A percentile compares a stretch with the other conserved stretches of the same genome.
Evolutionary conservation across 495 filamentous ascomycete species (phyloP).

Genomic region (Pyrenula aspistea): DNA sequence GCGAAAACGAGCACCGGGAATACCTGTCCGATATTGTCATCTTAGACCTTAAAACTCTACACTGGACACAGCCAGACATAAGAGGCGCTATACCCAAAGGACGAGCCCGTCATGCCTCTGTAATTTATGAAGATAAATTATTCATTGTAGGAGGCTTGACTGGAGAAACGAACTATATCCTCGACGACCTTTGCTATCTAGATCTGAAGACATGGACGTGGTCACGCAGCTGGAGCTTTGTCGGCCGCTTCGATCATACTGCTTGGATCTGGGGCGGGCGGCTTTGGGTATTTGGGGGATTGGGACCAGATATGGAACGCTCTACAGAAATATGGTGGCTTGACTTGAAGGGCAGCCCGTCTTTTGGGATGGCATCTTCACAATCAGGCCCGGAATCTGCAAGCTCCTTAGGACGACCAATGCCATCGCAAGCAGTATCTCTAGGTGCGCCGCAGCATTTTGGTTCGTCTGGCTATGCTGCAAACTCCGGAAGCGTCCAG

Average conservation of each 20-base stretch:
- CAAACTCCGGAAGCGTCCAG: conserved; percentile 81
- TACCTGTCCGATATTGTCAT: conserved; percentile 94
- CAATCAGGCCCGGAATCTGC: conserved; percentile 47
- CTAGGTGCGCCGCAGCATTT: conserved; percentile 7
- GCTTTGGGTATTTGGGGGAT: conserved; percentile 94
- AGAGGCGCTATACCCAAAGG: conserved; percentile 75
- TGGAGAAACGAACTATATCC: conserved; percentile 72
- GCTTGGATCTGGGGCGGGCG: conserved; percentile 83
- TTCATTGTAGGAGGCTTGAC: conserved; percentile 89
- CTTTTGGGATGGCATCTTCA: conserved; percentile 62
- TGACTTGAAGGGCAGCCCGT: conserved; percentile 79
- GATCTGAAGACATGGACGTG: conserved; percentile 97
- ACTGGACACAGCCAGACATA: conserved; percentile 87
- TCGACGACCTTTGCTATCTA: conserved; percentile 91
- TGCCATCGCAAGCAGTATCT: neutral
- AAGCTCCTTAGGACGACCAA: conserved; percentile 18
- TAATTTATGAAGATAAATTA: conserved; percentile 90
- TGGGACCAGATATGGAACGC: conserved; percentile 91
- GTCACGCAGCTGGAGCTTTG: conserved; percentile 93
- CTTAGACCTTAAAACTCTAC: conserved; percentile 82
- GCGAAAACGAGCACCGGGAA: conserved; percentile 92
- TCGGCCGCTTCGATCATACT: conserved; percentile 84
- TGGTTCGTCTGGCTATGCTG: conserved; percentile 66
- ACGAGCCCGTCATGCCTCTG: conserved; percentile 82
- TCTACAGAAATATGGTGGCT: conserved; percentile 93